Evolutionary conservation across 495 filamentous ascomycete genomes (phyloP).

Genomic region (Hypoxylon lenormandii): DNA sequence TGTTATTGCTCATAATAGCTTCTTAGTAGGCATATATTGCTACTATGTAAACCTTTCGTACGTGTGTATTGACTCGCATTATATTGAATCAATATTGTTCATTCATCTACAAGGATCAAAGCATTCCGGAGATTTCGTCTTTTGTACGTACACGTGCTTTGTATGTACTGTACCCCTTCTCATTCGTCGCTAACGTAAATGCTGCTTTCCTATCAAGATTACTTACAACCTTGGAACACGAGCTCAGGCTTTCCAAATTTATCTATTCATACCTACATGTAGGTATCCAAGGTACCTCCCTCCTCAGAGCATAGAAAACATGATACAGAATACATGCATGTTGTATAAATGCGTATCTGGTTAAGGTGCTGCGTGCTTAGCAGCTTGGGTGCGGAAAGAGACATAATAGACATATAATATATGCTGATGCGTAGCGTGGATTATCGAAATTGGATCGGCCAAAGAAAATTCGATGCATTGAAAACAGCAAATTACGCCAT

Average conservation of each 20-base stretch:
- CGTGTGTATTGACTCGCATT: too few relatives aligned
- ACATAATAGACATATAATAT: conserved; percentile 3
- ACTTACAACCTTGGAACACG: conserved; percentile 8
- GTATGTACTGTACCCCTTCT: too few relatives aligned
- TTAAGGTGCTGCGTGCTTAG: too few relatives aligned
- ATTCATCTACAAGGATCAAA: too few relatives aligned
- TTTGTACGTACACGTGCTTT: too few relatives aligned
- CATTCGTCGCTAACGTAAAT: too few relatives aligned
- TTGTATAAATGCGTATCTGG: not conserved
- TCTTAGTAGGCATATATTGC: too few relatives aligned
- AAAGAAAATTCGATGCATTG: conserved; percentile 35
- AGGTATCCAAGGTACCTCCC: conserved; percentile 13
- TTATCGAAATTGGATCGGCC: conserved; percentile 39
- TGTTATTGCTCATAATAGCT: too few relatives aligned
- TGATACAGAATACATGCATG: not conserved
- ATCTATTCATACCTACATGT: not conserved
- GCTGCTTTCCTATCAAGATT: too few relatives aligned
- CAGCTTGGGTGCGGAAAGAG: conserved; percentile 15
- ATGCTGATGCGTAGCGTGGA: conserved; percentile 22
- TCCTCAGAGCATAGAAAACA: conserved; percentile 21
- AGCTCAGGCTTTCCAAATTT: not conserved
- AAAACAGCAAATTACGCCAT: conserved; percentile 46
- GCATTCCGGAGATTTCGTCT: too few relatives aligned
- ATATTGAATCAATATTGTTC: too few relatives aligned
- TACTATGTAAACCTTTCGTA: too few relatives aligned